Conservation (phyloP, 306 rosid species). For the Sophora flavescens region DNA sequence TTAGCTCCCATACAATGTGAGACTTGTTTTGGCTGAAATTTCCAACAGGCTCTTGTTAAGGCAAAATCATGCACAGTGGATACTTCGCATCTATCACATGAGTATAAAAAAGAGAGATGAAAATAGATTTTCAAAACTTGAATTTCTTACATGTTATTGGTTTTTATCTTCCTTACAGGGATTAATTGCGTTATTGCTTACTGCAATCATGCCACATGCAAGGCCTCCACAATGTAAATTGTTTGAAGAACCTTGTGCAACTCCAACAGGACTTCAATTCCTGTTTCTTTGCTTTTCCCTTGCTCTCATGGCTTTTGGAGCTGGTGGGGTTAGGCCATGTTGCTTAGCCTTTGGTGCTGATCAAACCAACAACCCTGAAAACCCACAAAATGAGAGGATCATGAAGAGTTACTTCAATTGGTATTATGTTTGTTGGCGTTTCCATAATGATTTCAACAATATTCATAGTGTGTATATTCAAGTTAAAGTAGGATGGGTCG, state of each 20-base stretch:
- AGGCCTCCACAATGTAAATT: slow-evolving; percentile 65
- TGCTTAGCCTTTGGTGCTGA: slow-evolving; percentile 83
- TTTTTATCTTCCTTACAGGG: slow-evolving; percentile 52
- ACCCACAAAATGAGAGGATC: slow-evolving; percentile 52
- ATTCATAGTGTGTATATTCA: slow-evolving; percentile 75
- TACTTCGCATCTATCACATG: too few relatives aligned
- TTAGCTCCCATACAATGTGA: too few relatives aligned
- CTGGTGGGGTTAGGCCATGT: slow-evolving; percentile 84
- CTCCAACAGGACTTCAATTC: slow-evolving; percentile 51
- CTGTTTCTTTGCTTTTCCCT: slow-evolving; percentile 61
- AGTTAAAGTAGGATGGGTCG: slow-evolving; percentile 62
- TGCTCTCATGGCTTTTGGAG: slow-evolving; percentile 73
- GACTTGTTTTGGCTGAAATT: too few relatives aligned
- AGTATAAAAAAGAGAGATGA: too few relatives aligned
- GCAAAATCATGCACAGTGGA: too few relatives aligned
- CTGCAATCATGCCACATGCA: slow-evolving; percentile 67
- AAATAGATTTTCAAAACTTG: too few relatives aligned
- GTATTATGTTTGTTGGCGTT: slow-evolving; percentile 76
- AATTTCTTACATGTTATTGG: background rate
- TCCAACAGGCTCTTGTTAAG: too few relatives aligned
- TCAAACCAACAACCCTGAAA: slow-evolving; percentile 60
- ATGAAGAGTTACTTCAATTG: slow-evolving; percentile 79
- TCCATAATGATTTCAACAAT: slow-evolving; percentile 58
- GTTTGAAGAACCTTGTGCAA: slow-evolving; percentile 43
- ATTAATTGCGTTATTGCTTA: slow-evolving; percentile 60